Conservation (phyloP, 495 filamentous ascomycete genomes). For the Penicillium pancosmium region DNA sequence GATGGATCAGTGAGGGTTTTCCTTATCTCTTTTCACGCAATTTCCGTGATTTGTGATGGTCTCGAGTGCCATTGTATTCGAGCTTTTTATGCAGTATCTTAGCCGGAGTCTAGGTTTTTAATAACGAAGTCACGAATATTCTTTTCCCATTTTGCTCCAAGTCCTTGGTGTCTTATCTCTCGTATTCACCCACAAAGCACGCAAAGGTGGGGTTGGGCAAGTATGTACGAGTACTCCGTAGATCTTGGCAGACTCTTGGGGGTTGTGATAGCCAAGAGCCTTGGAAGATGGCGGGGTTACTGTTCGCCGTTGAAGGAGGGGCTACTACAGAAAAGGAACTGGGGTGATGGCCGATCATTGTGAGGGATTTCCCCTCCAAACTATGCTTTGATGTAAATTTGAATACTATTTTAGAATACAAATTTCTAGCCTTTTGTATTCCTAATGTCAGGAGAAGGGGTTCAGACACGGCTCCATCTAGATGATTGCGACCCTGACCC, state of each 20-base stretch:
- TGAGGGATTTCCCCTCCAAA: too few species aligned
- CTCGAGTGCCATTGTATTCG: background rate
- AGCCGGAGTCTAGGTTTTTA: background rate
- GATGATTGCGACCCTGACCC: background rate
- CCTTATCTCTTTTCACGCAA: background rate
- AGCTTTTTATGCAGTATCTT: background rate
- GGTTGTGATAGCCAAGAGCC: background rate
- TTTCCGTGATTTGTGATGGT: background rate
- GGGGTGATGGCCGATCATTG: too few species aligned
- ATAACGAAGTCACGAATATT: background rate
- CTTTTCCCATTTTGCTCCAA: background rate
- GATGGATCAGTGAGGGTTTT: conserved; percentile 24
- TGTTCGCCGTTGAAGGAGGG: background rate
- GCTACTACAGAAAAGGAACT: too few species aligned
- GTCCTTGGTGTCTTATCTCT: background rate
- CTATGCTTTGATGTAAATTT: too few species aligned
- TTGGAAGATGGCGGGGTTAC: background rate
- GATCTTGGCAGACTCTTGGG: conserved; percentile 1
- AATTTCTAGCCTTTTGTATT: too few species aligned
- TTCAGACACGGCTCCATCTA: background rate
- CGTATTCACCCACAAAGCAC: background rate
- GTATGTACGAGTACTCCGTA: background rate
- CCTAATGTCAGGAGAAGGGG: too few species aligned
- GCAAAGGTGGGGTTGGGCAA: background rate
- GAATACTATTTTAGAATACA: too few species aligned